phyloP scores from a whole-genome alignment of 2,329 filamentous ascomycete species.

The Cercospora canescens region DNA sequence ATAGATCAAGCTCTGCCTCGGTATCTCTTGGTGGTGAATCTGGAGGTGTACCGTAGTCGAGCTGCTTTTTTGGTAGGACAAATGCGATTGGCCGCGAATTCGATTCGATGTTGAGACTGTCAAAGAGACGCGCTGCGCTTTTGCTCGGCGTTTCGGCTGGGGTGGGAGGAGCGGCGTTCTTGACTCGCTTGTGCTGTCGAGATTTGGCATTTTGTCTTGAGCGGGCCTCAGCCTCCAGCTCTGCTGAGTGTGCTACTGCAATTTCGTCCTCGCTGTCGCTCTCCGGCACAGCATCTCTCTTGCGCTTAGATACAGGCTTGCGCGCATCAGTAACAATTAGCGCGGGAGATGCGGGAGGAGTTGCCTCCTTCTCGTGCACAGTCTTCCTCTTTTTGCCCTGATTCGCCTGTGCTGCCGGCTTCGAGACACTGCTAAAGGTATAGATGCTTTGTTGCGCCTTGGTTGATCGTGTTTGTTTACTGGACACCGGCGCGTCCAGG shows the following conservation, averaged over 20 bases:
- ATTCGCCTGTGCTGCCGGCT: constrained; percentile 16
- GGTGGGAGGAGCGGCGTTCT: constrained; percentile 31
- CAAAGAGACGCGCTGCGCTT: constrained; percentile 36
- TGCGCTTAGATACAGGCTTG: constrained; percentile 26
- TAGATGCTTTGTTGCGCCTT: constrained; percentile 26
- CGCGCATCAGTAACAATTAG: neutral
- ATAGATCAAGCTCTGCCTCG: constrained; percentile 17
- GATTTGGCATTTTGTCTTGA: neutral
- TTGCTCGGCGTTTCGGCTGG: constrained; percentile 39
- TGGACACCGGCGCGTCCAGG: constrained; percentile 19
- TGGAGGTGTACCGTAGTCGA: constrained; percentile 36
- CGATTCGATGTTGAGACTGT: constrained; percentile 34
- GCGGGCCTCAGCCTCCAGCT: neutral
- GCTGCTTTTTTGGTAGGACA: constrained; percentile 20
- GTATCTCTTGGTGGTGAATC: constrained; percentile 27
- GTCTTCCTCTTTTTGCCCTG: constrained; percentile 29
- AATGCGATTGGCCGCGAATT: constrained; percentile 24
- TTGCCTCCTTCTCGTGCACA: constrained; percentile 17
- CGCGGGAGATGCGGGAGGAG: constrained; percentile 16
- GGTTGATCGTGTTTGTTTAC: constrained; percentile 28
- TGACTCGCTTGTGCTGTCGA: constrained; percentile 34
- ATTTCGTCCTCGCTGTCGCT: constrained; percentile 27
- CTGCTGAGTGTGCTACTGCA: constrained; percentile 6
- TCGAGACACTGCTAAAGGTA: constrained; percentile 25
- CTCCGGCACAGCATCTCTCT: constrained; percentile 27